Evolutionary conservation across 306 rosid genomes (phyloP), one percentile per base, ranked within the genome.

Genomic region (Styphnolobium japonicum): DNA sequence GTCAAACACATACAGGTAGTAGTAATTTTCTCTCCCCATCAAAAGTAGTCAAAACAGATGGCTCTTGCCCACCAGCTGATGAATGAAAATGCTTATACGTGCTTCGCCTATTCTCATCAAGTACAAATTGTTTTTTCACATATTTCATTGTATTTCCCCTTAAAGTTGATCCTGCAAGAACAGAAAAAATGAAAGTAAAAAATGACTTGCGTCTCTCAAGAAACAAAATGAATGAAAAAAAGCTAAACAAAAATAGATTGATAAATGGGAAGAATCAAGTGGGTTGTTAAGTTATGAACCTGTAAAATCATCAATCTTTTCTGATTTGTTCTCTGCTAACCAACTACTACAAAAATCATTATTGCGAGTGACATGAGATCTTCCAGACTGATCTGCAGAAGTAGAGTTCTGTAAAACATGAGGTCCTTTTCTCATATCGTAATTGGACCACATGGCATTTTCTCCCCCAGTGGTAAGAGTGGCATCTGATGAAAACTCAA

Each of bases 91-190:
- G 88, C 39, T 57, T 62, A 76, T 90, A 88, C 22, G 94, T 81
- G 56, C 69, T 79, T 11, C 90, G 90, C 86, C 89, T 86, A 77
- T 76, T 88, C 84, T 90, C 94, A 31, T 88, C 92, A 11, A 76
- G 75, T 16, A 84, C 67, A 78, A 84, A 42, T 9, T 83, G 92
- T 36, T 83, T 88, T 77, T 67, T 88, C 62, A 89, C 89, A 42
- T 72, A 57, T 73, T 87, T 90, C 8, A 76, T 40, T 27, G 77
- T 74, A 73, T 73, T 82, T 75, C 82, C 79, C 80, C 80, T 86
- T 48, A 56, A 45, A 4, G 25, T 21, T 7, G 89, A 83, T 78
- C 90, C 92, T 90, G 81, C 39, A 34, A 73, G 8, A 19, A 48
- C 34, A 51, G 36, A 43, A 60, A 63, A 10, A 18, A 15, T 51